Percentiles rank a stretch among this genome's conserved stretches.
phyloP scores from a whole-genome alignment of 805 yeast species.

The Nakazawaea pomicola region DNA sequence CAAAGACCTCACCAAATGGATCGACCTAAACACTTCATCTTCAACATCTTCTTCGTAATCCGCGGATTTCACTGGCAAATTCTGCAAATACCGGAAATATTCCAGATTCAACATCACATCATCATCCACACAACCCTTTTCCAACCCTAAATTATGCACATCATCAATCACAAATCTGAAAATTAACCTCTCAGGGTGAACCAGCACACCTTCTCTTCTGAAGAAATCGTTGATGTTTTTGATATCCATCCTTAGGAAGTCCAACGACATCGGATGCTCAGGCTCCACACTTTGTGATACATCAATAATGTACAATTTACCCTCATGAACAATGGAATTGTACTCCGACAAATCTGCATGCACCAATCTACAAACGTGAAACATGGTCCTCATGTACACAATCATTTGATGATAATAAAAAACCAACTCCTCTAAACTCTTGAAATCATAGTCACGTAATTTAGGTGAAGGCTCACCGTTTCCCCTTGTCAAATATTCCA shows the following conservation, averaged over 20 bases:
- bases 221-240: slow-evolving; percentile 92
- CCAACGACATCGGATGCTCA: slow-evolving; percentile 94
- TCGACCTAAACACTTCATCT: slow-evolving; percentile 83
- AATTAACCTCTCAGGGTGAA: slow-evolving; percentile 75
- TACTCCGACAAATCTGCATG: slow-evolving; percentile 98
- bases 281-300: slow-evolving; percentile 98
- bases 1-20: slow-evolving; percentile 73
- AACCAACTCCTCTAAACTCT: slow-evolving; percentile 58
- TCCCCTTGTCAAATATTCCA: slow-evolving; percentile 83
- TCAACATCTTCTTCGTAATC: slow-evolving; percentile 50
- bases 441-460: slow-evolving; percentile 75
- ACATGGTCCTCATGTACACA: slow-evolving; percentile 80
- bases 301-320: slow-evolving; percentile 80
- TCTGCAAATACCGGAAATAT: slow-evolving; percentile 33
- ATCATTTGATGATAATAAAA: slow-evolving; percentile 73
- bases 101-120: slow-evolving; percentile 26
- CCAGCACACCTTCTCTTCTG: slow-evolving; percentile 62
- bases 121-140: slow-evolving; percentile 32
- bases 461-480: slow-evolving; percentile 90
- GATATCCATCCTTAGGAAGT: slow-evolving; percentile 94
- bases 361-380: slow-evolving; percentile 81
- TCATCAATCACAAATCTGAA: slow-evolving; percentile 71
- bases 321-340: slow-evolving; percentile 81
- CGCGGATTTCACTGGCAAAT: slow-evolving; percentile 54
- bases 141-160: slow-evolving; percentile 30